Evolutionary conservation across 78 protist species (phyloP).

Genomic region (Thecamonas trahens): DNA sequence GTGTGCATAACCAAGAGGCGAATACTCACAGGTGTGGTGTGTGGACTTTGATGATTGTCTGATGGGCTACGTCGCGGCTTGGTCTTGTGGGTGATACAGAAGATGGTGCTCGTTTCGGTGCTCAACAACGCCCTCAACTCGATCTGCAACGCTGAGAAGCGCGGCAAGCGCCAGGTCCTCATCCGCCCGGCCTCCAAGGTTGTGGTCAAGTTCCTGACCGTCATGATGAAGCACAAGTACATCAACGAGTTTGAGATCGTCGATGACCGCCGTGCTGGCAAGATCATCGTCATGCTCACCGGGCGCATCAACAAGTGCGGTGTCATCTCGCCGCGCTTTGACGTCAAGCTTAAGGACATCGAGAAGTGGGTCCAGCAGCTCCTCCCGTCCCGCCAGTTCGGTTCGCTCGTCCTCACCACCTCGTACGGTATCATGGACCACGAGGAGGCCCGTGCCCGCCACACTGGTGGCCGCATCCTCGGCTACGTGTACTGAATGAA

Average conservation of each 20-base stretch:
- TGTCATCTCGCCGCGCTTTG: conserved; percentile 98
- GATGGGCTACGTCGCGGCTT: no score
- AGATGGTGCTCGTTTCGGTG: conserved; percentile 86
- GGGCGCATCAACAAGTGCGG: conserved; percentile 99
- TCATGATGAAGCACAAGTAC: conserved; percentile 99
- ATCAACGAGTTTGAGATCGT: conserved; percentile 99
- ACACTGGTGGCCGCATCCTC: conserved; percentile 97
- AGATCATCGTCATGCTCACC: conserved; percentile 94
- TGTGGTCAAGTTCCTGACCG: conserved; percentile 93
- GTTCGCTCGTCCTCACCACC: conserved; percentile 95
- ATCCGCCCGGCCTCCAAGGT: conserved; percentile 97
- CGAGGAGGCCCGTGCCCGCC: conserved; percentile 90
- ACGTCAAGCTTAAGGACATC: conserved; percentile 46
- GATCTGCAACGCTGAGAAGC: conserved; percentile 93
- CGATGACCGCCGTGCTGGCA: conserved; percentile 99
- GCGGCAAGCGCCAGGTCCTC: conserved; percentile 98
- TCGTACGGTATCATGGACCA: conserved; percentile 99
- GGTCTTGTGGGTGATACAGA: no score
- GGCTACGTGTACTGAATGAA: conserved; percentile 94
- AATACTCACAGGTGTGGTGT: no score
- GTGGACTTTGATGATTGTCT: no score
- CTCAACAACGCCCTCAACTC: conserved; percentile 89
- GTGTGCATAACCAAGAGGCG: no score
- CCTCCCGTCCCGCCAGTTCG: conserved; percentile 99
- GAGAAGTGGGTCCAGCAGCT: conserved; percentile 81